Conservation (phyloP, 2,329 filamentous ascomycete genomes). For the Lachnellula occidentalis region DNA sequence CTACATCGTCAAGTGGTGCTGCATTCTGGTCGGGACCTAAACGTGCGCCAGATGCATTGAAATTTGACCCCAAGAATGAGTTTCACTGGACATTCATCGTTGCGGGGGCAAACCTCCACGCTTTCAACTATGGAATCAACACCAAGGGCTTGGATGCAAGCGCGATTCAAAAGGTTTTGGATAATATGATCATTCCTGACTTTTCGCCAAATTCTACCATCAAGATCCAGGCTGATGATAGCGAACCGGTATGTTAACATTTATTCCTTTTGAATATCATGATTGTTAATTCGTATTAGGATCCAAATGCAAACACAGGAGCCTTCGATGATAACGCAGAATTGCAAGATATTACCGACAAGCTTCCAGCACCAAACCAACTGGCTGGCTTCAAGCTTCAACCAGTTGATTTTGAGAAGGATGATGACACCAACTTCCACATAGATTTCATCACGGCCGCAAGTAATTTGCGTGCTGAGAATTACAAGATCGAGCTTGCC, state of each 20-base stretch:
- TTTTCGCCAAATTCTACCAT: slow-evolving; percentile 86
- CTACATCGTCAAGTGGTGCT: slow-evolving; percentile 78
- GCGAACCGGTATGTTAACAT: slow-evolving; percentile 62
- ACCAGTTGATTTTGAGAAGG: slow-evolving; percentile 97
- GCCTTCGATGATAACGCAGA: slow-evolving; percentile 69
- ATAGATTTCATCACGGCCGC: slow-evolving; percentile 98
- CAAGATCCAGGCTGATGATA: slow-evolving; percentile 96
- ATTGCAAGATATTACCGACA: slow-evolving; percentile 63
- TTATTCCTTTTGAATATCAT: background rate
- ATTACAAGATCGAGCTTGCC: slow-evolving; percentile 92
- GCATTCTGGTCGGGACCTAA: slow-evolving; percentile 98
- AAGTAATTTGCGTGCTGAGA: slow-evolving; percentile 92
- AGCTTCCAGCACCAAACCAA: slow-evolving; percentile 72
- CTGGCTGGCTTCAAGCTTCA: slow-evolving; percentile 83
- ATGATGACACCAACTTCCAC: slow-evolving; percentile 95
- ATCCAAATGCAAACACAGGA: slow-evolving; percentile 66
- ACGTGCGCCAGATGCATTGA: slow-evolving; percentile 85
- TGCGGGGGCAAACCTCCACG: slow-evolving; percentile 84
- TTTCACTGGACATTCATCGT: slow-evolving; percentile 87
- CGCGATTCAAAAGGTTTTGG: slow-evolving; percentile 73
- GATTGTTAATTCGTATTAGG: slow-evolving; percentile 35
- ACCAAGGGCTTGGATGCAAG: slow-evolving; percentile 65
- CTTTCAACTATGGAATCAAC: slow-evolving; percentile 97
- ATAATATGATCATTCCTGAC: slow-evolving; percentile 92
- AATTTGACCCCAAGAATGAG: slow-evolving; percentile 77